Percentiles rank a stretch among this genome's conserved stretches.
Conservation (phyloP, 371 early-diverging fungal species). For the Lichtheimia corymbifera region DNA sequence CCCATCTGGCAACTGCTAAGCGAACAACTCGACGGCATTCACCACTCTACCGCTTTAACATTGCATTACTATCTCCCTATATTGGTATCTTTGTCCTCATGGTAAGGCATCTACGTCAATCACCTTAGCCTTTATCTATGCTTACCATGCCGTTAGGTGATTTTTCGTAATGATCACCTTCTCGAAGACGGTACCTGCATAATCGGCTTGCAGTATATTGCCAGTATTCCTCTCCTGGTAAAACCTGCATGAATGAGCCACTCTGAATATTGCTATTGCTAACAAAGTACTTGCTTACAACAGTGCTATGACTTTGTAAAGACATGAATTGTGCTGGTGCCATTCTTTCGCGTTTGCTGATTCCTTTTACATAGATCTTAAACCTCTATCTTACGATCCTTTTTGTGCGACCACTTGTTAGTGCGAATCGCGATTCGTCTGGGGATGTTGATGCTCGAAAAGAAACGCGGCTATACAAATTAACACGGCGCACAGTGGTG, state of each 20-base stretch:
- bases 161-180: slow-evolving; percentile 45
- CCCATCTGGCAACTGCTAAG: slow-evolving; percentile 22
- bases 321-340: neutral
- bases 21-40: slow-evolving; percentile 20
- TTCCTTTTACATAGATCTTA: slow-evolving; percentile 18
- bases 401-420: slow-evolving; percentile 46
- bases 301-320: slow-evolving; percentile 45
- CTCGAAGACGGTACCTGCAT: slow-evolving; percentile 45
- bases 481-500: slow-evolving; percentile 51
- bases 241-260: neutral
- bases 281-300: neutral
- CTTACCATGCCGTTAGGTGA: slow-evolving; percentile 23
- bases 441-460: slow-evolving; percentile 31
- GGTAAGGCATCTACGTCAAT: slow-evolving; percentile 14
- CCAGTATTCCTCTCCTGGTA: slow-evolving; percentile 50
- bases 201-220: slow-evolving; percentile 48
- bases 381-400: slow-evolving; percentile 50
- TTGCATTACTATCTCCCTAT: slow-evolving; percentile 36
- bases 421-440: slow-evolving; percentile 22
- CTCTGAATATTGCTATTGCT: neutral
- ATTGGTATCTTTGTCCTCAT: slow-evolving; percentile 47
- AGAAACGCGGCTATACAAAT: slow-evolving; percentile 41
- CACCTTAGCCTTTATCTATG: neutral
- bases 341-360: no score
- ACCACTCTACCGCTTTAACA: slow-evolving; percentile 26